These are phyloP conservation scores for Corylus avellana DNA, from an alignment of 306 rosid species.

Conservation along the genomic window DNA sequence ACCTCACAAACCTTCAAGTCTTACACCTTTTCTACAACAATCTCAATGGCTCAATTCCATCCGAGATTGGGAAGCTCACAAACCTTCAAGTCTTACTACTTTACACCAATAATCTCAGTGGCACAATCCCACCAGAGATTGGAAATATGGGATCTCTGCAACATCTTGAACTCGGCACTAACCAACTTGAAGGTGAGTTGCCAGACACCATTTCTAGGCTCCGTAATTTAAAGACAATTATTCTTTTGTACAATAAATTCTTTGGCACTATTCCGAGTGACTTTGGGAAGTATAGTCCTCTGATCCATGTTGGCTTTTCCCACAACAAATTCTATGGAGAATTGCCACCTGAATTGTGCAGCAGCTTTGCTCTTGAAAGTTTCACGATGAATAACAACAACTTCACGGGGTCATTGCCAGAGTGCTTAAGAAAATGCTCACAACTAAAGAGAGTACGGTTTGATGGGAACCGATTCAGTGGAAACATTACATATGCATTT, in stretches of 20 bases:
- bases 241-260: constrained; percentile 58
- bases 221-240: constrained; percentile 22
- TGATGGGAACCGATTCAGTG: constrained; percentile 52
- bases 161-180: constrained; percentile 39
- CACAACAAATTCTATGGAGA: constrained; percentile 66
- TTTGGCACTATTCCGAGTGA: constrained; percentile 50
- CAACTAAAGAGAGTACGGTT: constrained; percentile 47
- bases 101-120: constrained; percentile 46
- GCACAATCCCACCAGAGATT: constrained; percentile 53
- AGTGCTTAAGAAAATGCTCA: constrained; percentile 58
- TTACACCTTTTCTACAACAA: too few species aligned
- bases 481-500: constrained; percentile 54
- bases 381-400: constrained; percentile 43
- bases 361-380: constrained; percentile 15
- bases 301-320: constrained; percentile 42
- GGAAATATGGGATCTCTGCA: constrained; percentile 48
- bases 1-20: too few species aligned
- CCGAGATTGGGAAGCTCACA: constrained; percentile 19
- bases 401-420: constrained; percentile 57
- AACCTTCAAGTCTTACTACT: constrained; percentile 36
- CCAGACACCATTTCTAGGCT: constrained; percentile 49
- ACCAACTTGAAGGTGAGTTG: constrained; percentile 48
- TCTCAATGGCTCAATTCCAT: too few species aligned
- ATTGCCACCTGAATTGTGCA: constrained; percentile 60
- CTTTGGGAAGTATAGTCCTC: constrained; percentile 57